These are phyloP conservation scores for Cucurbita maxima DNA, from an alignment of 306 rosid genomes.

Conservation along the genomic window DNA sequence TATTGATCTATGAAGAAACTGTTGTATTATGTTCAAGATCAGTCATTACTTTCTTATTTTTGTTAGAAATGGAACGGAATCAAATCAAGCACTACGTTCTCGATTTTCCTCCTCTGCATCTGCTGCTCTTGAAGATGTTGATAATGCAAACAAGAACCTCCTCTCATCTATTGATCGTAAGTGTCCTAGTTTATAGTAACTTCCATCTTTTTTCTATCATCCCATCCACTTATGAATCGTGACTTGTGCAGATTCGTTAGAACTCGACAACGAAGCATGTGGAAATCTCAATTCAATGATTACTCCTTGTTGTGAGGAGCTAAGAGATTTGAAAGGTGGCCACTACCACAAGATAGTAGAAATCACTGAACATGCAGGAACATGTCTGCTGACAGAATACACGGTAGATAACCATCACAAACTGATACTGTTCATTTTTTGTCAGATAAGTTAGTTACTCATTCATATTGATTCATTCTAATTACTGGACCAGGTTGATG, in stretches of 20 bases:
- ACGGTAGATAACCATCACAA: conserved; percentile 30
- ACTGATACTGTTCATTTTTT: not conserved
- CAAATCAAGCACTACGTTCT: conserved; percentile 57
- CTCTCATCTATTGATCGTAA: conserved; percentile 68
- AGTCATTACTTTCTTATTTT: not conserved
- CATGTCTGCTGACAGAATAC: conserved; percentile 69
- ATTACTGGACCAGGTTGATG: conserved; percentile 48
- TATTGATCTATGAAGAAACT: not conserved
- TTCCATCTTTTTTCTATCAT: not conserved
- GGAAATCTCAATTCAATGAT: conserved; percentile 73
- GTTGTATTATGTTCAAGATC: not conserved
- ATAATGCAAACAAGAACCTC: conserved; percentile 61
- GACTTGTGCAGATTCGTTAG: conserved; percentile 64
- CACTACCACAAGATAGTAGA: conserved; percentile 84
- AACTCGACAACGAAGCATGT: conserved; percentile 90
- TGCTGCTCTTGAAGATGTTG: conserved; percentile 70
- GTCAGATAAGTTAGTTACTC: not conserved
- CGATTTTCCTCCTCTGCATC: conserved; percentile 63
- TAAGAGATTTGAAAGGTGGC: conserved; percentile 82
- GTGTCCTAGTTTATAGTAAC: conserved; percentile 19
- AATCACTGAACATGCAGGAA: conserved; percentile 87
- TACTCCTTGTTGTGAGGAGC: conserved; percentile 74
- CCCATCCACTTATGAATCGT: conserved; percentile 13
- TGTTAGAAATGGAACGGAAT: conserved; percentile 71
- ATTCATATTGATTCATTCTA: not conserved